A percentile compares a stretch with the other conserved stretches of the same genome.
Evolutionary conservation across 2,329 filamentous ascomycete genomes (phyloP).

Genomic region (Aureobasidium subglaciale): DNA sequence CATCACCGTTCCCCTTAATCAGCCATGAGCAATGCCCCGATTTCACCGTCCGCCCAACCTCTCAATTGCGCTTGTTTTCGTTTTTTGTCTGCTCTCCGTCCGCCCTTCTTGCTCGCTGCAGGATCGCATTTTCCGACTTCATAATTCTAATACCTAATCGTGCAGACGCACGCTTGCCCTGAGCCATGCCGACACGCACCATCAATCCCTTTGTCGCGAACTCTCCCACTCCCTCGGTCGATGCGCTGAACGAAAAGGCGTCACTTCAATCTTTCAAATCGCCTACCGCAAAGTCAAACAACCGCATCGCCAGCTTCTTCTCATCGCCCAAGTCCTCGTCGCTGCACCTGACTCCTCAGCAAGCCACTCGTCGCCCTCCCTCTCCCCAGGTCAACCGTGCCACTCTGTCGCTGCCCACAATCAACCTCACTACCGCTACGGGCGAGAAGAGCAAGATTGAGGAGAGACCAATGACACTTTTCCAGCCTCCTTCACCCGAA

Average conservation of each 20-base stretch:
- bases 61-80: too few species aligned
- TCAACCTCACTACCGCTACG: slow-evolving; percentile 81
- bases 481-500: slow-evolving; percentile 78
- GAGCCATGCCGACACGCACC: slow-evolving; percentile 57
- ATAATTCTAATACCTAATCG: slow-evolving; percentile 16
- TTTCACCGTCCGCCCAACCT: neutral
- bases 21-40: neutral
- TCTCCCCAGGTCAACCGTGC: slow-evolving; percentile 62
- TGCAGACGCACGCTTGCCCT: slow-evolving; percentile 17
- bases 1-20: slow-evolving; percentile 11
- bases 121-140: neutral
- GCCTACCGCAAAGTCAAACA: slow-evolving; percentile 19
- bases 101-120: neutral
- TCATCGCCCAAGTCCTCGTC: slow-evolving; percentile 22
- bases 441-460: slow-evolving; percentile 69
- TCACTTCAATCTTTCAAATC: slow-evolving; percentile 26
- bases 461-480: slow-evolving; percentile 69
- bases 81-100: too few species aligned
- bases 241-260: slow-evolving; percentile 49
- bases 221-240: slow-evolving; percentile 43
- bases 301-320: slow-evolving; percentile 23
- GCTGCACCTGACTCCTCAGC: slow-evolving; percentile 36
- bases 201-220: slow-evolving; percentile 52
- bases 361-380: slow-evolving; percentile 55
- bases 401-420: slow-evolving; percentile 75